Percentiles rank a stretch among this genome's conserved stretches.
These are phyloP conservation scores for Fusarium pininemorale DNA, from an alignment of 2,329 filamentous ascomycete genomes.

Conservation along the genomic window DNA sequence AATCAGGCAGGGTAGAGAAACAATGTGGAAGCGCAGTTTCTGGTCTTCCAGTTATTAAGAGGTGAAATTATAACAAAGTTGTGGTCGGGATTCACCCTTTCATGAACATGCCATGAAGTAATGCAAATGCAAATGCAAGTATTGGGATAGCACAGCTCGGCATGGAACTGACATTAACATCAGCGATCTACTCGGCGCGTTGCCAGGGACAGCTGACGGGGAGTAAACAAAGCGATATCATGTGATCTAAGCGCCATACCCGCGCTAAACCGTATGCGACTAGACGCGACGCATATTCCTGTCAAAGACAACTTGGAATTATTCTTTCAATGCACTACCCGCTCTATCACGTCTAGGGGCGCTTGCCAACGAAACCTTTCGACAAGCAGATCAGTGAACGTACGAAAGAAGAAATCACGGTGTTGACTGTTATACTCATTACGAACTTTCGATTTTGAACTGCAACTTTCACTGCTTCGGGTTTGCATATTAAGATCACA, in stretches of 20 bases:
- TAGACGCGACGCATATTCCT: conserved; percentile 21
- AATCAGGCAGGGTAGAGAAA: conserved; percentile 15
- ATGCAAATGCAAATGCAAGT: conserved; percentile 38
- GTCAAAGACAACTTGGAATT: background rate
- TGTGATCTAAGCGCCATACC: conserved; percentile 19
- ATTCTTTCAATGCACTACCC: background rate
- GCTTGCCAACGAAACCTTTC: background rate
- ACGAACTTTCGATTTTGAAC: background rate
- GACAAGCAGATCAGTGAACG: background rate
- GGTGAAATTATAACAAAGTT: conserved; percentile 36
- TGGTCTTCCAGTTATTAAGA: conserved; percentile 6
- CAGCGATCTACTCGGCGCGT: conserved; percentile 35
- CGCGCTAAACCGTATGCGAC: conserved; percentile 27
- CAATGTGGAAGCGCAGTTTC: background rate
- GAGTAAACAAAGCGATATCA: conserved; percentile 43
- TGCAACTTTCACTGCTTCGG: background rate
- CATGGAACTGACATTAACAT: conserved; percentile 28
- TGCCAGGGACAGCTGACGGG: conserved; percentile 39
- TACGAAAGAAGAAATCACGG: background rate
- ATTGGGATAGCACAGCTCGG: conserved; percentile 20
- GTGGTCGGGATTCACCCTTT: conserved; percentile 38
- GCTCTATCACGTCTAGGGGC: conserved; percentile 13
- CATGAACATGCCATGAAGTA: conserved; percentile 40
- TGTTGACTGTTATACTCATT: background rate
- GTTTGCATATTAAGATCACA: background rate